Base-by-base conservation (phyloP, 192 early-diverging fungal species). In the Cetraspora pellucida region DNA sequence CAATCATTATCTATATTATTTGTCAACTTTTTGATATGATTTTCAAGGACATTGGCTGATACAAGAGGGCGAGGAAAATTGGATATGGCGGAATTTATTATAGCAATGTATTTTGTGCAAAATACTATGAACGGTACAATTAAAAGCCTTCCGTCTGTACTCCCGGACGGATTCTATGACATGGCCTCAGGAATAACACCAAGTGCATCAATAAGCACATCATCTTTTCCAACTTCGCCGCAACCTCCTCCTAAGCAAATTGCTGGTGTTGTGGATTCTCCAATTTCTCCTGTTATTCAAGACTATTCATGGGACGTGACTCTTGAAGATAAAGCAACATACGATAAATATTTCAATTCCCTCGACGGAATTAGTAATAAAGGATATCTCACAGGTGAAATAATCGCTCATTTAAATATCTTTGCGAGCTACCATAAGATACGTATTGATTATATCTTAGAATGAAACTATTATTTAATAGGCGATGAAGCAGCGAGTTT, bases 101-200 rank as follows among this genome's bases (percentile, higher is more conserved):
- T 95, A 64, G 95, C 95, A 49, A 97, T 98, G 95, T 88, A 90
- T 77, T 91, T 94, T 74, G 91, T 98, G 68, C 88, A 92, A 19
- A 87, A 90, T 69, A 82, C 92, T 21, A 95, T 95, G 89, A 89
- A 92, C 66, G 92, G 91, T 43, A 86, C 85, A 21, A 82, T 89
- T 45, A 79, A 83, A 52, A 83, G 85, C 30, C 83, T 97, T n/a
- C 97, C 97, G 16, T 59, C 84, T 7, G 71, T 81, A 8, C 81
- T 95, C 21, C 93, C 97, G 13, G 79, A 79, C 58, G 79, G 82
- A 75, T 44, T 83, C 46, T 45, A 61, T 17, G 63, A 77, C 23
- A 70, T 65, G 47, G 45, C 67, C 25, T 61, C 77, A 65, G 28
- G 77, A n/a, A 49, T 63, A 13, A 63, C 65, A 37, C 37, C 37